phyloP scores from a whole-genome alignment of 345 rosid species.

The Populus deltoides region DNA sequence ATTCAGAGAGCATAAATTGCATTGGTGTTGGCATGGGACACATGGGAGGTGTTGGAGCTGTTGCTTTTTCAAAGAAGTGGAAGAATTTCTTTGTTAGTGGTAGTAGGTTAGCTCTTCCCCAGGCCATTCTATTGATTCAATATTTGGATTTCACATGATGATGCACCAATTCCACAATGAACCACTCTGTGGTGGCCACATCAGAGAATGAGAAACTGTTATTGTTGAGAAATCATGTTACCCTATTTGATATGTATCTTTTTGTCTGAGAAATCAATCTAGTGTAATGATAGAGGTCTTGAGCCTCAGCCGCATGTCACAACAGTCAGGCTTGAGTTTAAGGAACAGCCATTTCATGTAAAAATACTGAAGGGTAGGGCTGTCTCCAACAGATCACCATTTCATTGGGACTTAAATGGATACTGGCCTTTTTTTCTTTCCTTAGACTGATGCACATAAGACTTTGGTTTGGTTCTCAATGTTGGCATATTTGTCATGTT shows the following conservation, averaged over 20 bases:
- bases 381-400: not conserved
- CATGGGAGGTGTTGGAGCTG: conserved; percentile 85
- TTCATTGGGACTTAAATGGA: not conserved
- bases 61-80: conserved; percentile 75
- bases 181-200: not conserved
- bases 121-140: not conserved
- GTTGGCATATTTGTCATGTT: not conserved
- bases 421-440: not conserved
- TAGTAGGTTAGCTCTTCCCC: conserved; percentile 57
- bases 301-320: not conserved
- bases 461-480: not conserved
- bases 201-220: not conserved
- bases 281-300: not conserved
- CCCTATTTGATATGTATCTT: not conserved
- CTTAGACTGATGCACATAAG: not conserved
- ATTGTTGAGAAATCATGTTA: not conserved
- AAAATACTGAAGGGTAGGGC: not conserved
- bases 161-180: not conserved
- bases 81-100: conserved; percentile 79
- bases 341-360: not conserved
- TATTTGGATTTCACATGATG: not conserved
- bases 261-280: not conserved
- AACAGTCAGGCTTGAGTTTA: not conserved
- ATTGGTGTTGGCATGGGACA: conserved; percentile 89
- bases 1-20: conserved; percentile 59